A percentile compares a stretch with the other conserved stretches of the same genome.
Conservation (phyloP, 2,329 filamentous ascomycete genomes). For the Nemania serpens region DNA sequence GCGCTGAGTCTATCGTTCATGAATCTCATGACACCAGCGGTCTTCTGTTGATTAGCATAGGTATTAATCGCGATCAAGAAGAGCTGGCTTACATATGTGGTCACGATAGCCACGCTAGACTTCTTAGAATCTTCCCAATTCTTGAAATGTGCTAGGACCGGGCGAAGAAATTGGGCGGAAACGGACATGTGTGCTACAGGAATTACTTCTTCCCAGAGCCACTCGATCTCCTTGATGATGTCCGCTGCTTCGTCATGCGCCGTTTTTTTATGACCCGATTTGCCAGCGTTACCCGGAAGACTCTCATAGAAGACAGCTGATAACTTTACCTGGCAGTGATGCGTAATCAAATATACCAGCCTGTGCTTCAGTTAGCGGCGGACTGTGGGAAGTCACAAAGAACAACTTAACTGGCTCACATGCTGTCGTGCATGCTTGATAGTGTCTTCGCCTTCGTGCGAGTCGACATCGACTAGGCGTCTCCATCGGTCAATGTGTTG, state of each 20-base stretch:
- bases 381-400: background rate
- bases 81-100: conserved; percentile 24
- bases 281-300: background rate
- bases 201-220: conserved; percentile 43
- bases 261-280: conserved; percentile 12
- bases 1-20: conserved; percentile 25
- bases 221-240: conserved; percentile 39
- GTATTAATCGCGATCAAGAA: background rate
- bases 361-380: conserved; percentile 16
- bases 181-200: conserved; percentile 44
- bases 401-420: conserved; percentile 36
- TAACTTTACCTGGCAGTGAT: conserved; percentile 20
- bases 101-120: conserved; percentile 14
- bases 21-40: conserved; percentile 20
- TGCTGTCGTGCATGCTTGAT: conserved; percentile 34
- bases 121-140: conserved; percentile 16
- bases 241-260: conserved; percentile 20
- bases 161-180: conserved; percentile 39
- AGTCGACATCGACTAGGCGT: conserved; percentile 8
- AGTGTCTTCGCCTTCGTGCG: background rate
- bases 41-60: conserved; percentile 16
- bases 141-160: conserved; percentile 28
- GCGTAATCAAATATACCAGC: conserved; percentile 26
- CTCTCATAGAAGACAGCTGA: conserved; percentile 22
- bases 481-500: conserved; percentile 22